Evolutionary conservation across 306 rosid genomes (phyloP).

Genomic region (Vicia faba): DNA sequence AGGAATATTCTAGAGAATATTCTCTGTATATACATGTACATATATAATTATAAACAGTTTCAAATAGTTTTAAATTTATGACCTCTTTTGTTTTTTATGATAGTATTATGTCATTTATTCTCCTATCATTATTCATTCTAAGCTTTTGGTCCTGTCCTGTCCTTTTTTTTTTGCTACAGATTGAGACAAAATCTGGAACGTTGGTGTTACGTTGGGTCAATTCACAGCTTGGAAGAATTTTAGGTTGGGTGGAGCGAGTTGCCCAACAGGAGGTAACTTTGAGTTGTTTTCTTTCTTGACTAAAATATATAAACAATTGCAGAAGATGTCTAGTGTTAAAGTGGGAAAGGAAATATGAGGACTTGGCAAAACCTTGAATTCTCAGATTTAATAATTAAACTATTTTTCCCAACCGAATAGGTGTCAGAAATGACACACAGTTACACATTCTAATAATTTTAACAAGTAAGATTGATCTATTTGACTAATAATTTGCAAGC

Average conservation of each 20-base stretch:
- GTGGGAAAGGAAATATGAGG: slow-evolving; percentile 5
- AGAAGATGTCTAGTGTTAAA: neutral
- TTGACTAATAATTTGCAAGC: neutral
- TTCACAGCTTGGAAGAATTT: slow-evolving; percentile 87
- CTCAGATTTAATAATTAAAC: neutral
- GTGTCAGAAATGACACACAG: neutral
- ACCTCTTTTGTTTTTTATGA: slow-evolving; percentile 2
- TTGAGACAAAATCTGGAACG: slow-evolving; percentile 93
- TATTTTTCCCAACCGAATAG: slow-evolving; percentile 3
- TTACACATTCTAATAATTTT: slow-evolving; percentile 4
- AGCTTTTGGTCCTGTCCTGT: slow-evolving; percentile 16
- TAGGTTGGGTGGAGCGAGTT: slow-evolving; percentile 95
- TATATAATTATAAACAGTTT: too few relatives aligned
- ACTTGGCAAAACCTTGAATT: neutral
- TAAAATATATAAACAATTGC: neutral
- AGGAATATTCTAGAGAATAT: too few relatives aligned
- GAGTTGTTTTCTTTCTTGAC: slow-evolving; percentile 17
- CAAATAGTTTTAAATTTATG: slow-evolving; percentile 20
- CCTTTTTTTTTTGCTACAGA: slow-evolving; percentile 48
- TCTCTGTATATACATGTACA: too few relatives aligned
- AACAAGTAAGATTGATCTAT: neutral
- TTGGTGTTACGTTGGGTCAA: slow-evolving; percentile 98
- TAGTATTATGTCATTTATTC: slow-evolving; percentile 27
- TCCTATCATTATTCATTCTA: slow-evolving; percentile 22
- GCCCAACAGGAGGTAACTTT: slow-evolving; percentile 82